phyloP scores from a whole-genome alignment of 2,329 filamentous ascomycete genomes.

The Alternaria hordeiaustralica region DNA sequence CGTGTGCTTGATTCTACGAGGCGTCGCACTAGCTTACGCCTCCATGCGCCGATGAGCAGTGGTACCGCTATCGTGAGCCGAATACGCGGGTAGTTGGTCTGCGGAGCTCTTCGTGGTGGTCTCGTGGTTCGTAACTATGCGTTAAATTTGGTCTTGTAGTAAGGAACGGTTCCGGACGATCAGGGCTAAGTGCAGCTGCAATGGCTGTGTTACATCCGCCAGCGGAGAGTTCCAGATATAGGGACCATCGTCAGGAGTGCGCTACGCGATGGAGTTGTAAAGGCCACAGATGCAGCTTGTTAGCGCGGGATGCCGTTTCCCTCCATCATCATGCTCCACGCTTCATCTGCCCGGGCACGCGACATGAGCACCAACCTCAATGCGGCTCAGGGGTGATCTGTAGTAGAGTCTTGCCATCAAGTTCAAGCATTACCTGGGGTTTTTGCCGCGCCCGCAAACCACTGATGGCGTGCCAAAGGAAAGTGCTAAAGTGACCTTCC shows the following conservation, averaged over 20 bases:
- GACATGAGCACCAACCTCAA: slow-evolving; percentile 5
- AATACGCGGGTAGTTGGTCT: not conserved
- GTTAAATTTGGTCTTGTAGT: not conserved
- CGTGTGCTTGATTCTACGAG: slow-evolving; percentile 14
- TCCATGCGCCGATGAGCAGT: not conserved
- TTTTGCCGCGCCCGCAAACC: slow-evolving; percentile 2
- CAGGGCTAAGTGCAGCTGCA: not conserved
- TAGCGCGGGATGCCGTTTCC: slow-evolving; percentile 6
- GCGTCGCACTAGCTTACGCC: slow-evolving; percentile 7
- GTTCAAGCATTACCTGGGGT: slow-evolving; percentile 1
- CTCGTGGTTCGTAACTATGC: not conserved
- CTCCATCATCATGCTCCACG: not conserved
- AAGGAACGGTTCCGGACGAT: not conserved
- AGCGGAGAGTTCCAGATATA: not conserved
- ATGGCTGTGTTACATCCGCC: not conserved
- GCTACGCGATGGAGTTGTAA: not conserved
- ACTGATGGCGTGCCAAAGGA: slow-evolving; percentile 9
- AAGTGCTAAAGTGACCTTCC: slow-evolving; percentile 5
- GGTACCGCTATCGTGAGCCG: slow-evolving; percentile 1
- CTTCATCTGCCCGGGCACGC: slow-evolving; percentile 9
- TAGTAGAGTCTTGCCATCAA: slow-evolving; percentile 1
- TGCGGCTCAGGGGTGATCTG: not conserved
- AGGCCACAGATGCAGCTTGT: not conserved
- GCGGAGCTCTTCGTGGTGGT: not conserved
- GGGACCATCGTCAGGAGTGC: not conserved